Evolutionary conservation across 768 basidiomycete genomes (phyloP), one percentile per base, ranked within the genome.

Genomic region (Lactarius quietus): DNA sequence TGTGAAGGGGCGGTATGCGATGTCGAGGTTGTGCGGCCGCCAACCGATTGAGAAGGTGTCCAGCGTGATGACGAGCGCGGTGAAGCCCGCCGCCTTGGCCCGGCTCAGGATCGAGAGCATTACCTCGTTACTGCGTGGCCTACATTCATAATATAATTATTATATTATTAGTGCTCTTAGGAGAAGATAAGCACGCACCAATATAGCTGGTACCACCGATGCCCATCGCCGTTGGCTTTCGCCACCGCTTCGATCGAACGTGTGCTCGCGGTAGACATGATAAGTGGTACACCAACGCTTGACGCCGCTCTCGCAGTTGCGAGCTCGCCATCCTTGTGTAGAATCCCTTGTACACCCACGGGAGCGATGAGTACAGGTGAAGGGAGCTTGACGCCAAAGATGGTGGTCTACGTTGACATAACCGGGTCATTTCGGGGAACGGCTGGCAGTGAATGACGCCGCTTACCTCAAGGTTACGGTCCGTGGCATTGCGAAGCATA

Each of bases 121-220:
- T 28, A 90, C 73, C 3, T 86, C 87, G 53, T 87, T 73, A 8
- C 79, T 76, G 15, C 76, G 76, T 2, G 90, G 90, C 89, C 89
- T 33, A 89, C 2, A 26, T 8, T 33, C 8, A 51, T 33, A 33
- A 33, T 33, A 33, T 33, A 33, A 33, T 3, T 3, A n/a, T n/a
- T n/a, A 23, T 3, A 51, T 9, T 10, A 23, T 28, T 7, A 26
- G 66, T n/a, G 23, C 20, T 28, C 17, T 26, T 20, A n/a, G 10
- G 33, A 33, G 33, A 33, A 4, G 33, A 33, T 33, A 8, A 26
- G 12, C 4, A 14, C 48, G 12, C 58, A 87, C 89, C 90, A 90
- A 73, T 93, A 93, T 1, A 93, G 81, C 72, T 93, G 92, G 73
- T 83, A 93, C 90, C 90, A 93, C 39, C 91, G 79, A 35, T 83